phyloP scores from a whole-genome alignment of 148 eudicot species.

The Bassia scoparia region DNA sequence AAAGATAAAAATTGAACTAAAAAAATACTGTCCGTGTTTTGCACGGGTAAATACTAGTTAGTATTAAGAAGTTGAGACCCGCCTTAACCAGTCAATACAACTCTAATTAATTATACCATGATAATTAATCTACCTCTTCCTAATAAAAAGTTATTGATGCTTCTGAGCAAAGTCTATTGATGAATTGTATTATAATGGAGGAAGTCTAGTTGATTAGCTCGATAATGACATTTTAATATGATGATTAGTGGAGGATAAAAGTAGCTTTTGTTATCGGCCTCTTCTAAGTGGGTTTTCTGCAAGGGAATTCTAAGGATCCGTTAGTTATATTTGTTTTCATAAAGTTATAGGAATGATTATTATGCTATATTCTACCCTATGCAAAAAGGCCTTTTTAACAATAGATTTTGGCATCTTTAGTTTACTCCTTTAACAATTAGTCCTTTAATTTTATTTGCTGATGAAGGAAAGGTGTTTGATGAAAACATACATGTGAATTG shows the following conservation, averaged over 20 bases:
- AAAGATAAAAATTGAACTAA: too few species aligned
- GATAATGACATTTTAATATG: constrained; percentile 33
- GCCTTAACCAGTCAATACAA: too few species aligned
- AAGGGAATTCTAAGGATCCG: constrained; percentile 28
- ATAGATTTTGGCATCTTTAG: constrained; percentile 27
- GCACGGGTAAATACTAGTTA: too few species aligned
- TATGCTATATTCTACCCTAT: constrained; percentile 27
- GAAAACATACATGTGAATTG: too few species aligned
- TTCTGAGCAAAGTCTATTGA: constrained; percentile 43
- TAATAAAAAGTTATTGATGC: constrained; percentile 46
- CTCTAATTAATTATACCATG: constrained; percentile 17
- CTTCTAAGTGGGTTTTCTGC: constrained; percentile 34
- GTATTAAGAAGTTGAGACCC: too few species aligned
- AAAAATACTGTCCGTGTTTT: too few species aligned
- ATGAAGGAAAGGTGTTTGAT: neutral
- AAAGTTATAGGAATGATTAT: constrained; percentile 15
- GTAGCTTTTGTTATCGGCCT: constrained; percentile 35
- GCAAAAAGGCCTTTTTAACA: constrained; percentile 24
- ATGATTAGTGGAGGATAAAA: constrained; percentile 40
- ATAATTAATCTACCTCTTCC: constrained; percentile 17
- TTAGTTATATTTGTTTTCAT: constrained; percentile 20
- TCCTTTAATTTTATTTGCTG: neutral
- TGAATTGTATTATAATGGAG: neutral
- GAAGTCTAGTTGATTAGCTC: constrained; percentile 22
- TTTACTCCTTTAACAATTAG: constrained; percentile 2